Conservation (phyloP, 441 rosid species). For the Syzygium malaccense region DNA sequence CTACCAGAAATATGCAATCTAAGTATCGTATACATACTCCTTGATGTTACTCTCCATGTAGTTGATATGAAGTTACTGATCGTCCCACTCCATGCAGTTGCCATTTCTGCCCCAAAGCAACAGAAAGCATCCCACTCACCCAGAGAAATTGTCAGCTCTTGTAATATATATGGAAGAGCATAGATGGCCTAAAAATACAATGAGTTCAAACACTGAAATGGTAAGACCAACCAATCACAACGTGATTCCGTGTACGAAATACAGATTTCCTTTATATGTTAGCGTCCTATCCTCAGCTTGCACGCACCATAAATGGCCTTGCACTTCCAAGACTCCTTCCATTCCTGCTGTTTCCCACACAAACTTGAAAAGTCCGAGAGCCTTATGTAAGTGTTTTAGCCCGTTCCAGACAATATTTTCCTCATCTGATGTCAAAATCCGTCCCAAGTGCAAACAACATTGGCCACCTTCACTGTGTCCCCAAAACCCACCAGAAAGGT, state of each 20-base stretch:
- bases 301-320: not conserved
- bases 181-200: not conserved
- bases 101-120: not conserved
- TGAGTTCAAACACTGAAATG: not conserved
- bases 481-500: constrained; percentile 52
- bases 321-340: not conserved
- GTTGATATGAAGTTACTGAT: not conserved
- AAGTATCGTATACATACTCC: not conserved
- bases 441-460: constrained; percentile 46
- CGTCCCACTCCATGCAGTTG: not conserved
- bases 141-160: not conserved
- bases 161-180: not conserved
- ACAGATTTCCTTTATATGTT: not conserved
- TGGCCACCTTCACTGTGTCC: constrained; percentile 13
- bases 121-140: not conserved
- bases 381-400: constrained; percentile 56
- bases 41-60: not conserved
- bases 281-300: not conserved
- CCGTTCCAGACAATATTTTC: constrained; percentile 53
- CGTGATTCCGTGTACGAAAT: not conserved
- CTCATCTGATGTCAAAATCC: constrained; percentile 51
- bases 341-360: not conserved
- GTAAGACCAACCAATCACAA: not conserved
- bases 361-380: not conserved
- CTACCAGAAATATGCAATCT: not conserved